Evolutionary conservation across 83 land plant species (phyloP), one percentile per base, ranked within the genome.

Genomic region (Picea mariana): DNA sequence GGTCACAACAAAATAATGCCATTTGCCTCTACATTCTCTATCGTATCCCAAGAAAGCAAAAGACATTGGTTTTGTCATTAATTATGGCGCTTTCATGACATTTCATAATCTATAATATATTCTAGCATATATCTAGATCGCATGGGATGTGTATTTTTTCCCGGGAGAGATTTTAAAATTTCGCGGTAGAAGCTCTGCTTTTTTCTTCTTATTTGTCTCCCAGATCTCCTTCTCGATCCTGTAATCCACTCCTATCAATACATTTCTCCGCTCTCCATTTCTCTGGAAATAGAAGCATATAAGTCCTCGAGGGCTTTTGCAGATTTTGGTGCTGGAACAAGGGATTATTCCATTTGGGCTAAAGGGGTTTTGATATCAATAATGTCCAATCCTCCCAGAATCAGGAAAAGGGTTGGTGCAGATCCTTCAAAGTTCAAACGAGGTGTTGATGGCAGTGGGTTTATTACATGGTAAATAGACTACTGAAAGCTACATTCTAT

Each of bases 101-200:
- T 44, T 44, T 7, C 47, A 44, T 44, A 44, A 44, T 44, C 6
- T 44, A 6, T 44, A 44, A 44, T 7, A 7, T 44, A 44, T 7
- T 44, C 75, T 40, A 34, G 49, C 47, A 31, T 31, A 71, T 20
- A 1, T 20, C 17, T 8, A 34, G 38, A 5, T 40, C 40, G 20
- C 20, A 15, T 31, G 49, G 6, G 47, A 71, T 71, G 7, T 69
- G 31, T 69, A 42, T 40, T n/a, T 18, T 69, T 69, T 69, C 75
- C 47, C 75, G 75, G 75, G 31, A 31, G 47, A 69, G 75, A 69
- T 69, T 69, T 69, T 69, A 9, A 69, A 69, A 69, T 69, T 40
- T 42, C 5, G 44, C 44, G 49, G 34, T 18, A 69, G n/a, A 11
- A 69, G 47, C 49, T 44, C n/a, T 13, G 2, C 5, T 31, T 31